A percentile compares a stretch with the other conserved stretches of the same genome.
phyloP scores from a whole-genome alignment of 805 yeast species.

The Yamadazyma phyllophila region DNA sequence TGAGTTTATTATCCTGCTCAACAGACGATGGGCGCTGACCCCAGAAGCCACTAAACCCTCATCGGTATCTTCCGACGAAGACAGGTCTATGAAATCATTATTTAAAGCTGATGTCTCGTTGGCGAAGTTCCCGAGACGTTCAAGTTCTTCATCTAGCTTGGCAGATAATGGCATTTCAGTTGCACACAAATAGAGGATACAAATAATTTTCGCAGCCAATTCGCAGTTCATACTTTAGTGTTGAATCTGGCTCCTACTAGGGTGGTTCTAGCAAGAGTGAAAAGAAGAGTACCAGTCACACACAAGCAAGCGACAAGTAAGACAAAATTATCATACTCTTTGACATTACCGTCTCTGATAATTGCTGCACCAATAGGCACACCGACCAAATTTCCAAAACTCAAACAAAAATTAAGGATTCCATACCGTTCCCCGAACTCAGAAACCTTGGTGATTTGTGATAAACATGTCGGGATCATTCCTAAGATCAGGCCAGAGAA shows the following conservation, averaged over 20 bases:
- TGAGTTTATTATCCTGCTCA: neutral
- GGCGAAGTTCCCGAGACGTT: slow-evolving; percentile 23
- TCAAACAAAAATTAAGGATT: slow-evolving; percentile 26
- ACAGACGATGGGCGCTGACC: neutral
- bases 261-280: slow-evolving; percentile 21
- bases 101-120: slow-evolving; percentile 23
- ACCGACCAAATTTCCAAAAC: slow-evolving; percentile 29
- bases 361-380: slow-evolving; percentile 30
- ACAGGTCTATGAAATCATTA: slow-evolving; percentile 12
- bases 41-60: no score
- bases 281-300: slow-evolving; percentile 26
- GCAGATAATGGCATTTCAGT: slow-evolving; percentile 6
- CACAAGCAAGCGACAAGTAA: slow-evolving; percentile 30
- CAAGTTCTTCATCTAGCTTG: slow-evolving; percentile 1
- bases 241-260: slow-evolving; percentile 22
- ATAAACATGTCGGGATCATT: slow-evolving; percentile 49
- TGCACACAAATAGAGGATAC: neutral
- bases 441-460: slow-evolving; percentile 49
- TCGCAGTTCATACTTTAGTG: slow-evolving; percentile 18
- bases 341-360: slow-evolving; percentile 23
- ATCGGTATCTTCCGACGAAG: slow-evolving; percentile 1
- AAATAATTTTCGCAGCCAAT: slow-evolving; percentile 3
- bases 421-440: slow-evolving; percentile 39
- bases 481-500: slow-evolving; percentile 35
- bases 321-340: slow-evolving; percentile 29